Evolutionary conservation across 2,329 filamentous ascomycete genomes (phyloP).

Genomic region (Xylaria sp.): DNA sequence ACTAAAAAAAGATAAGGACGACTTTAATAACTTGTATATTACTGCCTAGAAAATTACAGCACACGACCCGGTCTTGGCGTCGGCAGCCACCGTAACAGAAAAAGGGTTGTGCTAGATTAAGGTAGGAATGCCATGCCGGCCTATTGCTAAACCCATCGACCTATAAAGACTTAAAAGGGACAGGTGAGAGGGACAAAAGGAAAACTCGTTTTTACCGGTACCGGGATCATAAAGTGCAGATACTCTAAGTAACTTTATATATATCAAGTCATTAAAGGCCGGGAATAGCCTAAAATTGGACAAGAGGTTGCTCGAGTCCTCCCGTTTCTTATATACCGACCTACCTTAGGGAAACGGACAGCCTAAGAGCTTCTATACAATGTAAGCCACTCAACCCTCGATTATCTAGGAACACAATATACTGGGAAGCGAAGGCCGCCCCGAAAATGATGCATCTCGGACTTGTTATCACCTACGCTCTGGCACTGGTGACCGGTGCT

Average conservation of each 20-base stretch:
- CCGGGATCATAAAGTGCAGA: slow-evolving; percentile 24
- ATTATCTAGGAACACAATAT: slow-evolving; percentile 34
- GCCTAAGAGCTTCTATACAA: slow-evolving; percentile 20
- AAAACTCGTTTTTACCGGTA: slow-evolving; percentile 24
- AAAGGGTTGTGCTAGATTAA: slow-evolving; percentile 24
- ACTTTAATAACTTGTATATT: slow-evolving; percentile 30
- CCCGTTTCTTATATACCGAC: slow-evolving; percentile 32
- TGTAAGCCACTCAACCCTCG: too few species aligned
- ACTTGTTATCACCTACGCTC: slow-evolving; percentile 32
- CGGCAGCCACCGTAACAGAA: slow-evolving; percentile 22
- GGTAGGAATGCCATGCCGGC: slow-evolving; percentile 33
- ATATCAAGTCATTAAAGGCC: slow-evolving; percentile 29
- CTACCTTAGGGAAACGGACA: slow-evolving; percentile 23
- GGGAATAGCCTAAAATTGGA: slow-evolving; percentile 33
- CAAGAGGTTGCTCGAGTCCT: slow-evolving; percentile 28
- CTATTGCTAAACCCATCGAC: slow-evolving; percentile 27
- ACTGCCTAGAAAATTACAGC: slow-evolving; percentile 28
- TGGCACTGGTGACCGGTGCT: slow-evolving; percentile 32
- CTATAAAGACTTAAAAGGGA: slow-evolving; percentile 25
- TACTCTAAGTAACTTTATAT: slow-evolving; percentile 22
- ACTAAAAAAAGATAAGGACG: slow-evolving; percentile 21
- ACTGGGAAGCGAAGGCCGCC: slow-evolving; percentile 28
- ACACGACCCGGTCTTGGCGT: slow-evolving; percentile 31
- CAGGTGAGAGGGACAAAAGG: slow-evolving; percentile 24
- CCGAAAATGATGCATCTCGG: slow-evolving; percentile 32